Evolutionary conservation across 2,329 filamentous ascomycete species (phyloP), one percentile per base, ranked within the genome.

Genomic region (Orbilia ellipsospora): DNA sequence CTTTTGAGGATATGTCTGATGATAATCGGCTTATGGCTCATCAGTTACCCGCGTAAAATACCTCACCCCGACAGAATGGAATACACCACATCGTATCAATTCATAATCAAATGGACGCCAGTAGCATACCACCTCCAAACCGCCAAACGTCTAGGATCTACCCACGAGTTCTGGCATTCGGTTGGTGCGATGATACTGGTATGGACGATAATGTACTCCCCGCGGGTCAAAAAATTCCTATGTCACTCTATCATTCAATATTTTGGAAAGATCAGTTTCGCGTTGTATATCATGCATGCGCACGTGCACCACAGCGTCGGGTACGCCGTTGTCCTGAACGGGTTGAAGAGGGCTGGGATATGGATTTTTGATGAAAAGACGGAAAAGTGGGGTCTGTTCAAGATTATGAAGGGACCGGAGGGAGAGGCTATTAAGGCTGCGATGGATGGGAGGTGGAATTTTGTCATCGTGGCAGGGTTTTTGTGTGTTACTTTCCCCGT

Each of bases 1-100:
- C 5, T 36, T 2, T 36, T 36, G 31, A 36, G 31, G 31, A 36
- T 36, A 36, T 36, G 31, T 10, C 10, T 36, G 31, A 36, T 36
- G 10, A 79, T 88, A 26, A 50, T 84, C 1, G 85, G 83, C 7
- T 82, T 90, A 13, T 90, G 87, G 78, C 82, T 90, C 4, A 85
- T 83, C 81, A 86, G 81, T 10, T 83, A 83, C 74, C 85, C 85
- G 2, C 83, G 85, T 69, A 80, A 82, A 55, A 7, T 36, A 36
- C 23, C 23, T 0, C 45, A 16, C 13, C 82, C 82, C 45, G 79
- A 81, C 16, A 2, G 31, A 36, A 36, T 7, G 10, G 81, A 82
- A 20, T 80, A 79, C 18, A 64, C 60, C 7, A 64, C 59, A 1
- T 60, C 59, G 5, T 72, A 44, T 52, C 15, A 54, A 59, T 72